A percentile compares a stretch with the other conserved stretches of the same genome.
phyloP scores from a whole-genome alignment of 1,284 basidiomycete species.

The Butyriboletus appendiculatus region DNA sequence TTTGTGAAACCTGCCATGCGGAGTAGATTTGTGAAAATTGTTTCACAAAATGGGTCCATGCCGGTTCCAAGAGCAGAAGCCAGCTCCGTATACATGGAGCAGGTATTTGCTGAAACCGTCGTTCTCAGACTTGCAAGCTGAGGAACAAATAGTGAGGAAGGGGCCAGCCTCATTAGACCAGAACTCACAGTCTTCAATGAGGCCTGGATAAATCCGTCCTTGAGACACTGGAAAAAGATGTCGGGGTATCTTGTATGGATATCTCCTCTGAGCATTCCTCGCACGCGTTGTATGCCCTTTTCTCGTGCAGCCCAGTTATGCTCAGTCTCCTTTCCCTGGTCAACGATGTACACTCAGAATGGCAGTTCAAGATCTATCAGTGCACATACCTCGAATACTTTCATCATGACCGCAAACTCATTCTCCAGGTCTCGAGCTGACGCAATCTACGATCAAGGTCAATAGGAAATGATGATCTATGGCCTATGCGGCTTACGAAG shows the following conservation, averaged over 20 bases:
- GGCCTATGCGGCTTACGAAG: slow-evolving; percentile 54
- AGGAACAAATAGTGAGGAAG: slow-evolving; percentile 6
- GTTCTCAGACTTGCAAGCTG: slow-evolving; percentile 90
- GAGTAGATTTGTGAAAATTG: slow-evolving; percentile 73
- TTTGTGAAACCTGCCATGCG: slow-evolving; percentile 95
- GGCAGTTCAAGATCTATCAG: background rate
- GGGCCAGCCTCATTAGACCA: background rate
- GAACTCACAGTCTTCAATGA: slow-evolving; percentile 81
- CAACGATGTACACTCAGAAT: slow-evolving; percentile 12
- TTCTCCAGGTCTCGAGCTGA: slow-evolving; percentile 83
- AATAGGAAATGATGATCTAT: background rate
- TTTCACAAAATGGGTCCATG: slow-evolving; percentile 80
- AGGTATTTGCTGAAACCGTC: slow-evolving; percentile 84
- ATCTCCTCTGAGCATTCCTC: slow-evolving; percentile 91
- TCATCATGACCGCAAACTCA: slow-evolving; percentile 80
- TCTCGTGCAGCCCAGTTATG: slow-evolving; percentile 95
- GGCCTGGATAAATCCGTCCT: slow-evolving; percentile 77
- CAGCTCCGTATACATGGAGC: slow-evolving; percentile 79
- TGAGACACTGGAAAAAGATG: slow-evolving; percentile 74
- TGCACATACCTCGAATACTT: slow-evolving; percentile 72
- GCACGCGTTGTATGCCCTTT: slow-evolving; percentile 73
- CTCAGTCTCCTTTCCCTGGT: slow-evolving; percentile 91
- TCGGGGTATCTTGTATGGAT: slow-evolving; percentile 75
- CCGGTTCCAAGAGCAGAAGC: slow-evolving; percentile 65
- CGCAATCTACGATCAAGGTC: slow-evolving; percentile 60